phyloP scores from a whole-genome alignment of 306 rosid genomes.

The Prunus mira region DNA sequence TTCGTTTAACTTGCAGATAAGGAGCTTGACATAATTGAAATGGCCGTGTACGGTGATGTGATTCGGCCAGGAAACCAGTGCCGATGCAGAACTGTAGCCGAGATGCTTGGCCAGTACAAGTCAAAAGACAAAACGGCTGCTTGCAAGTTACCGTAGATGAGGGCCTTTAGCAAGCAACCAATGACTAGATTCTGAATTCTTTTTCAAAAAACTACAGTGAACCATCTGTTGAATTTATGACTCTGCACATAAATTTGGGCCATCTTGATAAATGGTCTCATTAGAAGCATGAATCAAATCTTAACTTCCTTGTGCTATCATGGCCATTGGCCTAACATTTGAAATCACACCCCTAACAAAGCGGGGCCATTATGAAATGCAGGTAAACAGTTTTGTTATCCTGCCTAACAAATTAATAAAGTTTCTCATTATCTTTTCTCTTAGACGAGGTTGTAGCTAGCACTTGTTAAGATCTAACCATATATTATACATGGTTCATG shows the following conservation, averaged over 20 bases:
- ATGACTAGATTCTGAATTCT: neutral
- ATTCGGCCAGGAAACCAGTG: constrained; percentile 86
- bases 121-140: constrained; percentile 58
- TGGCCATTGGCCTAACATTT: neutral
- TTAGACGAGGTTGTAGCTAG: neutral
- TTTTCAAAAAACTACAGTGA: no score
- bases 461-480: neutral
- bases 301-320: neutral
- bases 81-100: constrained; percentile 82
- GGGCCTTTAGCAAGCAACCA: constrained; percentile 13
- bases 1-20: constrained; percentile 52
- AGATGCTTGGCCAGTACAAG: constrained; percentile 79
- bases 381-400: neutral
- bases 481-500: neutral
- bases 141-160: constrained; percentile 71
- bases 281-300: neutral
- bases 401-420: no score
- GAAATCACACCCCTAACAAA: neutral
- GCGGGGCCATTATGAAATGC: neutral
- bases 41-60: constrained; percentile 98
- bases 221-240: neutral
- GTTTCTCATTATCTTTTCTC: no score
- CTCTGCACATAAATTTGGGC: neutral
- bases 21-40: constrained; percentile 91
- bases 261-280: neutral